phyloP scores from a whole-genome alignment of 2,329 filamentous ascomycete species.

The Trichocomaceae sp. region DNA sequence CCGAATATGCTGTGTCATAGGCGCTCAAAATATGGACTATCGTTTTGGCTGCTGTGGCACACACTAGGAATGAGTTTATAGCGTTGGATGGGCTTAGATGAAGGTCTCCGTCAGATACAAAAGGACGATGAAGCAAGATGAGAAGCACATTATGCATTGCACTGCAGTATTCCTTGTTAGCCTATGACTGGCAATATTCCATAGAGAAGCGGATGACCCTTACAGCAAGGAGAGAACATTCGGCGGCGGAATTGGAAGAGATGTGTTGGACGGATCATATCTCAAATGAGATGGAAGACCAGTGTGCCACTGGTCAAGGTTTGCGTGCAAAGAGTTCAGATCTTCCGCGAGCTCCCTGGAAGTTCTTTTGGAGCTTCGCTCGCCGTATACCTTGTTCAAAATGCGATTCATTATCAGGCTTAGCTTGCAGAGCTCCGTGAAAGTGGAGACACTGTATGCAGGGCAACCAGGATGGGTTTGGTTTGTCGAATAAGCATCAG shows the following conservation, averaged over 20 bases:
- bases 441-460: conserved; percentile 30
- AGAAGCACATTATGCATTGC: conserved; percentile 47
- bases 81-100: conserved; percentile 39
- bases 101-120: conserved; percentile 39
- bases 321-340: conserved; percentile 34
- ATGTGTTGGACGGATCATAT: conserved; percentile 28
- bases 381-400: conserved; percentile 42
- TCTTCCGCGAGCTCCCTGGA: conserved; percentile 27
- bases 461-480: conserved; percentile 28
- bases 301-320: conserved; percentile 40
- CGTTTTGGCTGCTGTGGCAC: conserved; percentile 41
- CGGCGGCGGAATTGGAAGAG: conserved; percentile 33
- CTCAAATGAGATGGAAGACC: conserved; percentile 39
- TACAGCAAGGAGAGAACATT: conserved; percentile 40
- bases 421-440: conserved; percentile 34
- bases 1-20: conserved; percentile 43
- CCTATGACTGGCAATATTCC: too few species aligned
- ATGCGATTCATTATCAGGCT: conserved; percentile 45
- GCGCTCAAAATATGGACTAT: conserved; percentile 41
- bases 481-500: conserved; percentile 33
- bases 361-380: conserved; percentile 35
- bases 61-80: conserved; percentile 41
- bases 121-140: conserved; percentile 50
- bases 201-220: not conserved
- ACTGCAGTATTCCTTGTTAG: not conserved